Evolutionary conservation across 306 rosid genomes (phyloP), one percentile per base, ranked within the genome.

Genomic region (Medicago truncatula): DNA sequence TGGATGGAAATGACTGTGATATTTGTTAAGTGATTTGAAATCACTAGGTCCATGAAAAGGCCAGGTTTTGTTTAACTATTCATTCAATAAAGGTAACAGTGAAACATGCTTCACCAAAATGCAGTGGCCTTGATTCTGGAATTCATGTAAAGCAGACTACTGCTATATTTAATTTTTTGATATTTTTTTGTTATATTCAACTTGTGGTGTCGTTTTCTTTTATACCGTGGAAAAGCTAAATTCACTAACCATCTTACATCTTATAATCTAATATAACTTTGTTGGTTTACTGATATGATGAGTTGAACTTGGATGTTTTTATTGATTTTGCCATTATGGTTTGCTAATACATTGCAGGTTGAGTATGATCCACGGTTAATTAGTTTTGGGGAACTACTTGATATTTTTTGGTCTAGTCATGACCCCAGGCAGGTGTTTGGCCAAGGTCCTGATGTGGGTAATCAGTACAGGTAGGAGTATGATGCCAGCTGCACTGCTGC

Each of bases 401-500:
- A 90, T 71, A 84, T 90, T 25, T 95, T 95, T 62, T 95, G 97
- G 97, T 83, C 93, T 13, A 89, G 91, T 78, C 98, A 95, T 76
- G 98, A 95, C 81, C 89, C 91, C 58, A 86, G 97, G 79, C 97
- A 95, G 84, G 97, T 90, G 47, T 95, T 87, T 85, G 98, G 98
- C 77, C 98, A 95, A 84, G 98, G 97, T 83, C 97, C 97, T 70
- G 97, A 95, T 84, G 97, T 92, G 70, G 98, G 98, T 80, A 82
- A 81, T 67, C 98, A 95, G 73, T 95, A 95, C 85, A 90, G 97
- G 97, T 95, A 78, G 66, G 72, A 46, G 12, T 20, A 43, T 76
- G 75, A 73, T 73, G 66, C 57, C 69, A 71, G 12, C 58, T 18
- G 38, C 47, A 15, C 69, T 68, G 12, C 59, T 23, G 39, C 43